Conservation (phyloP, 2,329 filamentous ascomycete species). For the Colletotrichum filicis region DNA sequence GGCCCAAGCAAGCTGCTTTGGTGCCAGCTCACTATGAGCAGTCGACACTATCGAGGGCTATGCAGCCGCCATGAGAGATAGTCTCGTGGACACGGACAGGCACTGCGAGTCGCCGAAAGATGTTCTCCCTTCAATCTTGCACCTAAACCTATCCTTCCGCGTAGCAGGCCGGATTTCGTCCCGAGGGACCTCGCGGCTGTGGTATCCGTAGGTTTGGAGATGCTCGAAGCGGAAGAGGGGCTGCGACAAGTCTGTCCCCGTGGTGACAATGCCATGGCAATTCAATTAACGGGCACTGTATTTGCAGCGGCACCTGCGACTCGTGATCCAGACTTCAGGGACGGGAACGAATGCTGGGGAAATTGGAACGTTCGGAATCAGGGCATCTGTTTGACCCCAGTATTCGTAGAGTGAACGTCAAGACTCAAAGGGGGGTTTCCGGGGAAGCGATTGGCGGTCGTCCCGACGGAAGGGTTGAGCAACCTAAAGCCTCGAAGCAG, state of each 20-base stretch:
- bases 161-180: background rate
- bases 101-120: conserved; percentile 1
- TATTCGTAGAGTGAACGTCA: background rate
- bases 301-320: conserved; percentile 23
- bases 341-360: conserved; percentile 5
- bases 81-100: conserved; percentile 29
- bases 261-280: conserved; percentile 16
- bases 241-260: conserved; percentile 2
- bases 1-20: conserved; percentile 9
- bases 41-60: conserved; percentile 30
- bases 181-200: background rate
- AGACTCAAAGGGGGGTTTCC: conserved; percentile 1
- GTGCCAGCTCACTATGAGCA: conserved; percentile 15
- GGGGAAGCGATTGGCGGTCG: conserved; percentile 32
- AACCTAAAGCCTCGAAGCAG: background rate
- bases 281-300: conserved; percentile 28
- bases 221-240: background rate
- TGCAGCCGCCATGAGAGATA: conserved; percentile 29
- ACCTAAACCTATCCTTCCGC: background rate
- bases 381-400: conserved; percentile 22
- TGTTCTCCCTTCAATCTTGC: background rate
- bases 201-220: background rate
- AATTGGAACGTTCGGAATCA: conserved; percentile 9
- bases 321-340: conserved; percentile 27
- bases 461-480: conserved; percentile 24